These are phyloP conservation scores for Aspergillus ochraceus DNA, from an alignment of 2,329 filamentous ascomycete genomes.

Conservation along the genomic window DNA sequence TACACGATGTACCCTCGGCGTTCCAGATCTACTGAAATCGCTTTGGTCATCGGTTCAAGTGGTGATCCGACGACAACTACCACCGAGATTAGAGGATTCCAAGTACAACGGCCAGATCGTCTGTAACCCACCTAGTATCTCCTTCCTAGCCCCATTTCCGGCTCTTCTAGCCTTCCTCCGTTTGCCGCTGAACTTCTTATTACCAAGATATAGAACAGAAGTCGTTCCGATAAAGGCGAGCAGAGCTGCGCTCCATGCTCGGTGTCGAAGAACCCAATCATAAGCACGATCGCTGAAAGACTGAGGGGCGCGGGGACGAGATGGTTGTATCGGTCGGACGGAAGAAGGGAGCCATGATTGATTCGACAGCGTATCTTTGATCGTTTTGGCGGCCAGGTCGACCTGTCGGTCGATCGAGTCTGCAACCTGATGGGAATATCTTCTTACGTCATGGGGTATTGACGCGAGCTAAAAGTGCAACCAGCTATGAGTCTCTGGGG, in stretches of 20 bases:
- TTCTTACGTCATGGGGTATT: constrained; percentile 65
- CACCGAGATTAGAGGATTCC: constrained; percentile 10
- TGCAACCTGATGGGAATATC: constrained; percentile 71
- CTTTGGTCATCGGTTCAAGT: constrained; percentile 77
- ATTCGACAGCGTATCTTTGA: constrained; percentile 69
- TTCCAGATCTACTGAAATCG: constrained; percentile 82
- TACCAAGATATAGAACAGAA: constrained; percentile 58
- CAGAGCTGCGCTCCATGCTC: constrained; percentile 69
- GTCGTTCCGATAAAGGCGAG: constrained; percentile 70
- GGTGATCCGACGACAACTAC: constrained; percentile 85
- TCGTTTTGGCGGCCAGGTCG: constrained; percentile 68
- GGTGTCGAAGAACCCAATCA: constrained; percentile 72
- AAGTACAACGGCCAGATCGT: constrained; percentile 5
- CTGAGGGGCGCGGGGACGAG: constrained; percentile 31
- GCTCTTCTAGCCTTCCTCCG: constrained; percentile 77
- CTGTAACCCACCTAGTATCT: constrained; percentile 64
- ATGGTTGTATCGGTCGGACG: constrained; percentile 55
- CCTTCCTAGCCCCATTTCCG: constrained; percentile 77
- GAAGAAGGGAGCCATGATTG: constrained; percentile 72
- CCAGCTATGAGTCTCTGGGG: constrained; percentile 13
- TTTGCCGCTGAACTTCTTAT: constrained; percentile 58
- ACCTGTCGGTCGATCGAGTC: constrained; percentile 79
- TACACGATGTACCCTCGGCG: constrained; percentile 91
- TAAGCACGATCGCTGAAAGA: constrained; percentile 58
- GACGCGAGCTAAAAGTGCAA: constrained; percentile 50